Percentiles rank a stretch among this genome's conserved stretches.
Conservation (phyloP, 2,329 filamentous ascomycete genomes). For the Neurospora sp. region DNA sequence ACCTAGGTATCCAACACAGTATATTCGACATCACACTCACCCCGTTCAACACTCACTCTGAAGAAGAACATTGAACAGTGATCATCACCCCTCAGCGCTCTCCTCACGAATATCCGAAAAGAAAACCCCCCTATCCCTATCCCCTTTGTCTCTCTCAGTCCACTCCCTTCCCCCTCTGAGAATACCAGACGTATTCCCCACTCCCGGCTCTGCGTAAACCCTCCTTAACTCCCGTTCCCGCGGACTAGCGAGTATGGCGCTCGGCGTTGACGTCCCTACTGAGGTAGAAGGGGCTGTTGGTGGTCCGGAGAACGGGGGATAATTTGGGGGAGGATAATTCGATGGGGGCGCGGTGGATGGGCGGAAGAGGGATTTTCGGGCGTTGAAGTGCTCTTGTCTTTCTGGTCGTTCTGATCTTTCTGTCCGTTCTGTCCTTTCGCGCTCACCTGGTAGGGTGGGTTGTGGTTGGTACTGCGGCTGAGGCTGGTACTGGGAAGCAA, state of each 20-base stretch:
- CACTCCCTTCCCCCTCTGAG: neutral
- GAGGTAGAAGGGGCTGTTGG: neutral
- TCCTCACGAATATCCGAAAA: constrained; percentile 19
- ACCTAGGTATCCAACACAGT: neutral
- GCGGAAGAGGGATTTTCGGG: neutral
- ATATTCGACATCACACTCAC: neutral
- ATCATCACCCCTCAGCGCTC: constrained; percentile 2
- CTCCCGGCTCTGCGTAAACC: constrained; percentile 6
- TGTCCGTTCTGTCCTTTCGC: neutral
- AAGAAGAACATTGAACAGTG: neutral
- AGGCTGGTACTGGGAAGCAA: neutral
- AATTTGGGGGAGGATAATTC: neutral
- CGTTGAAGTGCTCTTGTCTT: neutral
- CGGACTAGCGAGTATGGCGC: constrained; percentile 13
- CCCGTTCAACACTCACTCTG: neutral
- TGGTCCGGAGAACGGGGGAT: neutral
- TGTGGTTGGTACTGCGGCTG: neutral
- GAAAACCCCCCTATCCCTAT: constrained; percentile 3
- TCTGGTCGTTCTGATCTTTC: neutral
- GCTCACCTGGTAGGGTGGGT: neutral
- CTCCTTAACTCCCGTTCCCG: constrained; percentile 16
- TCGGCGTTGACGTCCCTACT: constrained; percentile 10
- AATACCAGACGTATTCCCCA: neutral
- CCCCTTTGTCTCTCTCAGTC: neutral
- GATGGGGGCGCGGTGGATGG: neutral